Evolutionary conservation across 768 basidiomycete species (phyloP).

Genomic region (Tylopilus intermedius): DNA sequence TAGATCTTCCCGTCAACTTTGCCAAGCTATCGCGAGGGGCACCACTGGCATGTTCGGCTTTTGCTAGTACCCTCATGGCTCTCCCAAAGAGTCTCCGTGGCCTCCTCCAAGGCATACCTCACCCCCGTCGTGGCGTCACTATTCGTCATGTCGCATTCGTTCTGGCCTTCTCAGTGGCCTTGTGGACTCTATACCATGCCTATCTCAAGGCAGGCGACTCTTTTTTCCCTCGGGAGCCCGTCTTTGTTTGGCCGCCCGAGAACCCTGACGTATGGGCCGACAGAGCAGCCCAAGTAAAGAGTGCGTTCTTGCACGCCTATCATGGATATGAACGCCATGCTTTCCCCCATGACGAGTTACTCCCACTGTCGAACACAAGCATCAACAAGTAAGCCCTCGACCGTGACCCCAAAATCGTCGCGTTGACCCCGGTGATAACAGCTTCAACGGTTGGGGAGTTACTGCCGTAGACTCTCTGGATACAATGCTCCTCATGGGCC

Average conservation of each 20-base stretch:
- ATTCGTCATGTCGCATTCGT: slow-evolving; percentile 22
- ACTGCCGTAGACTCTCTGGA: slow-evolving; percentile 80
- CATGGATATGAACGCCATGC: slow-evolving; percentile 59
- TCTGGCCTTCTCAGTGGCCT: slow-evolving; percentile 7
- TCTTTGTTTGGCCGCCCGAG: slow-evolving; percentile 20
- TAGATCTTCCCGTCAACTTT: too few species aligned
- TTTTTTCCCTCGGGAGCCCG: slow-evolving; percentile 9
- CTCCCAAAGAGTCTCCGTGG: neutral
- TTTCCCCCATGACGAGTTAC: slow-evolving; percentile 58
- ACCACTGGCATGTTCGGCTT: slow-evolving; percentile 3
- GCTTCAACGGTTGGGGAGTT: slow-evolving; percentile 79
- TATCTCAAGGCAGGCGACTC: neutral
- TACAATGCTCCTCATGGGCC: slow-evolving; percentile 77
- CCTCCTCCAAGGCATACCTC: neutral
- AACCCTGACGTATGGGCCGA: slow-evolving; percentile 43
- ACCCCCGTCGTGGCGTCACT: slow-evolving; percentile 15
- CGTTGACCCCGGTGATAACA: slow-evolving; percentile 23
- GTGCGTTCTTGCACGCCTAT: slow-evolving; percentile 66
- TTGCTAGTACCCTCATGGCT: too few species aligned
- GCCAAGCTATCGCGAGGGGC: too few species aligned
- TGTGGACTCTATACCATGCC: slow-evolving; percentile 21
- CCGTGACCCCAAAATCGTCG: neutral
- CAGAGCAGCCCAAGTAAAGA: slow-evolving; percentile 52
- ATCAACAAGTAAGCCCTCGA: slow-evolving; percentile 45
- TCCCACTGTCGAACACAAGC: slow-evolving; percentile 43